Conservation (phyloP, 768 basidiomycete genomes). For the Mycena vitilis region DNA sequence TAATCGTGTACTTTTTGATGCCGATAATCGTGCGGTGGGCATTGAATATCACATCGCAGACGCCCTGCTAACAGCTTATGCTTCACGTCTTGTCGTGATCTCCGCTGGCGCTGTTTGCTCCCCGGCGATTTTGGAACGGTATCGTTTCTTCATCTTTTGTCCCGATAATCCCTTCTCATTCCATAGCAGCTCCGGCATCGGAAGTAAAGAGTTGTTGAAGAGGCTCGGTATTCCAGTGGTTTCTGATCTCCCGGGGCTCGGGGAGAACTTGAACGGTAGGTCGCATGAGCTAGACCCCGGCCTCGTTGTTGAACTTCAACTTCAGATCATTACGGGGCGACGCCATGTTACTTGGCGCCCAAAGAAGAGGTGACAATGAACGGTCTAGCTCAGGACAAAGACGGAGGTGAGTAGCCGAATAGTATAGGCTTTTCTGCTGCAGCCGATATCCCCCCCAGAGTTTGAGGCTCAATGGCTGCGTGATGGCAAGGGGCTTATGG, state of each 20-base stretch:
- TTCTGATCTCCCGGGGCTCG: conserved; percentile 80
- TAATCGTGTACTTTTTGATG: conserved; percentile 63
- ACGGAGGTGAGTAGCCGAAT: too few species aligned
- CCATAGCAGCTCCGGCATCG: conserved; percentile 68
- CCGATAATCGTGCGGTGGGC: conserved; percentile 54
- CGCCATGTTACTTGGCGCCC: too few species aligned
- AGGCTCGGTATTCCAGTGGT: conserved; percentile 58
- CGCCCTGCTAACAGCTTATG: conserved; percentile 39
- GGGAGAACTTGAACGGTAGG: conserved; percentile 63
- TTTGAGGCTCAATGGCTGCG: too few species aligned
- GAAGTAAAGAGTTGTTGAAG: conserved; percentile 58
- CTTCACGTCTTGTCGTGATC: conserved; percentile 59
- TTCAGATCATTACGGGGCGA: too few species aligned
- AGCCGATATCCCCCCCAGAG: too few species aligned
- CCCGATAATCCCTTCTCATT: not conserved
- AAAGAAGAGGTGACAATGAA: too few species aligned
- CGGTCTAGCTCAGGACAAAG: too few species aligned
- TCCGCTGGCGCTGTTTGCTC: conserved; percentile 67
- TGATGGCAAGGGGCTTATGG: conserved; percentile 41
- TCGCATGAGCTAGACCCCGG: too few species aligned
- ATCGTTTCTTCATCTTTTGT: not conserved
- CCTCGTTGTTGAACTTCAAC: not conserved
- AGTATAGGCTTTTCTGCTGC: too few species aligned
- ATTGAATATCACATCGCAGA: conserved; percentile 56
- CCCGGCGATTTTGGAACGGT: conserved; percentile 65